Evolutionary conservation across 148 eudicot species (phyloP).

Genomic region (Silene latifolia): DNA sequence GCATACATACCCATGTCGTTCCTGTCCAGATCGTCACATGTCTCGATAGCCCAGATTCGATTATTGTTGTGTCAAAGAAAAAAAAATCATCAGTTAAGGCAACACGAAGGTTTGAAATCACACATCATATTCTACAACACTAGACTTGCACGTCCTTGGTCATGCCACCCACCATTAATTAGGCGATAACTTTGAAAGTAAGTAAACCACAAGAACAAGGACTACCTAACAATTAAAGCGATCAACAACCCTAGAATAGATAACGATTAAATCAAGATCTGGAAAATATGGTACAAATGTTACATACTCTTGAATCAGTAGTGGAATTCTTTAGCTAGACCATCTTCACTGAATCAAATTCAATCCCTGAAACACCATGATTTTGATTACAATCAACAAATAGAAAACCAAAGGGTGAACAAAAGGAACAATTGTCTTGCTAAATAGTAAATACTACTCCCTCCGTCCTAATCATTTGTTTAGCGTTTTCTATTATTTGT

Average conservation of each 20-base stretch:
- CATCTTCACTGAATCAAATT: slow-evolving; percentile 22
- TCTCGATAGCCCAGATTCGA: too few relatives aligned
- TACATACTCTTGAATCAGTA: slow-evolving; percentile 12
- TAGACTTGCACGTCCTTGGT: not conserved
- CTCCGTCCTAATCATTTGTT: too few relatives aligned
- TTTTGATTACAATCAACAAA: not conserved
- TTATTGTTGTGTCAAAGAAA: too few relatives aligned
- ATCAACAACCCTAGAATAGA: not conserved
- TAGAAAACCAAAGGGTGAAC: not conserved
- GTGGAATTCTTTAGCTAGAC: not conserved
- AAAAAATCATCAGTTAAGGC: too few relatives aligned
- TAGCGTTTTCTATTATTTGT: too few relatives aligned
- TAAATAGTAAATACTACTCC: too few relatives aligned
- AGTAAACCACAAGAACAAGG: not conserved
- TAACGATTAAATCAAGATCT: not conserved
- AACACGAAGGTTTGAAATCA: too few relatives aligned
- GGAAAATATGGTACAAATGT: not conserved
- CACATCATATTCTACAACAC: too few relatives aligned
- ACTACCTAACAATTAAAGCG: too few relatives aligned
- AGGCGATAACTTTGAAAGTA: not conserved
- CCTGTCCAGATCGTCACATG: too few relatives aligned
- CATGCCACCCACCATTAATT: not conserved
- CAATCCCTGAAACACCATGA: slow-evolving; percentile 27
- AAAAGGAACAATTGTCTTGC: not conserved
- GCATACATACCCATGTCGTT: too few relatives aligned